Evolutionary conservation across 2,329 filamentous ascomycete genomes (phyloP), one percentile per base, ranked within the genome.

Genomic region (Cryphonectria japonica): DNA sequence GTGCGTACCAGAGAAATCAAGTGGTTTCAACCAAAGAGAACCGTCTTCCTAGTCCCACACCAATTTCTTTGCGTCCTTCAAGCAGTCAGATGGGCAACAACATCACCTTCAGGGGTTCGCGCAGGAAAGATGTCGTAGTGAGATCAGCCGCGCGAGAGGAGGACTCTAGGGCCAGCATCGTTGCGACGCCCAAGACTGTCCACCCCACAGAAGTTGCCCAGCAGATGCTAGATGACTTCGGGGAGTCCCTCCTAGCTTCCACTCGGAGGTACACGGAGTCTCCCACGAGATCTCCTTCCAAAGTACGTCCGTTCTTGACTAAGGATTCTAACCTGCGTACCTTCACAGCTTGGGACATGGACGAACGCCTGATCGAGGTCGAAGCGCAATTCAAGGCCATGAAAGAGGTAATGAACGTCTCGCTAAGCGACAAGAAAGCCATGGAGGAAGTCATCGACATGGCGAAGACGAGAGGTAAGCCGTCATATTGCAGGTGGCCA

Each of bases 291-390:
- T 75, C 67, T 68, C 72, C 67, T 69, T 72, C 68, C 41, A 72
- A 70, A 61, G 57, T 54, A 46, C 68, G 50, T 79, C 76, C 79
- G 1, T 95, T 87, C 84, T 84, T 95, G 77, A 91, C 87, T 75
- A 92, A 90, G 83, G 83, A 91, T 85, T 93, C 94, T 90, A 91
- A 93, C 86, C 82, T 87, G 75, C 86, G 83, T 76, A 81, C 79
- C 46, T 88, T 84, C 81, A 74, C 87, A 93, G 92, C 88, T 77
- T 95, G 92, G 87, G 94, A 98, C 79, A 89, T 94, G 75, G 91
- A 94, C 76, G 88, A 88, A 73, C 89, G 91, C 74, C 87, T 98
- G 75, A 90, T 91, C 73, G 87, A 90, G 72, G 91, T 98, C 82
- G 93, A 97, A 76, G 84, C 85, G 26, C 86, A 95, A 76, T 94